Evolutionary conservation across 2,329 filamentous ascomycete species (phyloP), one percentile per base, ranked within the genome.

Genomic region (Elsinoe ampelina): DNA sequence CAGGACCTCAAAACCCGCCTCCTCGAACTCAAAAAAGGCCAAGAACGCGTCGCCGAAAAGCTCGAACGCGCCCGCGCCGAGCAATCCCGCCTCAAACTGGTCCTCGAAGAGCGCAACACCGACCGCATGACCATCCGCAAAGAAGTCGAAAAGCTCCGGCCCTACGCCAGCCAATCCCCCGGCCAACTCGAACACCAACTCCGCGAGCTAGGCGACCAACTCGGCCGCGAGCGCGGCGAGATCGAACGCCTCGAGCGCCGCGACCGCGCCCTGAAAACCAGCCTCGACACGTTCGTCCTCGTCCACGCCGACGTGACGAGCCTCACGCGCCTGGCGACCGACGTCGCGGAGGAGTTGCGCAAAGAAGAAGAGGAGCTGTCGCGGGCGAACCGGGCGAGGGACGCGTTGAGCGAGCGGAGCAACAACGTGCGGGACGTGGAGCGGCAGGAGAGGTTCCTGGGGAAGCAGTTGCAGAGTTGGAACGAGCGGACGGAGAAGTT

Each of bases 391-490:
- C 83, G 84, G 66, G 92, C 96, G 67, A 80, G 86, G 57, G 93
- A 98, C 63, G 88, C 89, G 1, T 81, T 98, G 4, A 86, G 87
- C 1, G 91, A 96, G 68, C 82, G 89, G 58, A 87, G 87, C 48
- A 95, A 93, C 64, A 95, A 89, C 65, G 90, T 95, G 15, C 83
- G 89, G 60, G 91, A 97, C 70, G 87, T 97, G 3, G 93, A 97
- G 70, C 81, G 92, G 58, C 87, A 88, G 15, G 91, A 97, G 74
- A 80, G 84, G 15, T 77, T 96, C 62, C 77, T 97, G 59, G 83
- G 88, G 67, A 83, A 91, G 59, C 91, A 97, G 72, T 73, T 97
- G 57, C 78, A 82, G 62, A 91, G 91, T 66, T 93, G 90, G 83
- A 83, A 85, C 55, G 89, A 95, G 66, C 81, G 91, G 48, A 96